A percentile compares a stretch with the other conserved stretches of the same genome.
Conservation (phyloP, 768 basidiomycete genomes). For the Amylocystis lapponica region DNA sequence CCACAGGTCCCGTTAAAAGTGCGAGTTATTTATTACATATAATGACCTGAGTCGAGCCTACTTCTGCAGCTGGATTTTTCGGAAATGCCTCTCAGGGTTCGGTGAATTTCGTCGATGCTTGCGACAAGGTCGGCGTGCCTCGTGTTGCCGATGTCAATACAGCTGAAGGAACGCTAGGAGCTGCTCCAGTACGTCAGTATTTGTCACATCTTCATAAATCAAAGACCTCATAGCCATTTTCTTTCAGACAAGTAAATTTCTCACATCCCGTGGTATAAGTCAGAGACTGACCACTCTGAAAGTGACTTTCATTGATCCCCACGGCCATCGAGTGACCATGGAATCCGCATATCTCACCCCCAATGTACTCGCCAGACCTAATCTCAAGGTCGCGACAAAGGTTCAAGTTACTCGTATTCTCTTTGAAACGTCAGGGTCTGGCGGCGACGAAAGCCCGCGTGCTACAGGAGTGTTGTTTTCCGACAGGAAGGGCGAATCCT, state of each 20-base stretch:
- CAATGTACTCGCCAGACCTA: slow-evolving; percentile 56
- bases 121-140: slow-evolving; percentile 45
- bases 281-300: slow-evolving; percentile 2
- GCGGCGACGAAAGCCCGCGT: slow-evolving; percentile 27
- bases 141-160: slow-evolving; percentile 54
- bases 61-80: slow-evolving; percentile 44
- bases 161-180: slow-evolving; percentile 49
- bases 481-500: slow-evolving; percentile 32
- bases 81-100: slow-evolving; percentile 40
- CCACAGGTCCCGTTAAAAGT: slow-evolving; percentile 47
- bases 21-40: background rate
- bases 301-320: slow-evolving; percentile 66
- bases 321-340: slow-evolving; percentile 50
- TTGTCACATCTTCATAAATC: no score
- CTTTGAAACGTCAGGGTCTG: slow-evolving; percentile 35
- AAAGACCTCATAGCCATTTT: background rate
- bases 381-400: slow-evolving; percentile 54
- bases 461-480: slow-evolving; percentile 62
- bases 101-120: slow-evolving; percentile 50
- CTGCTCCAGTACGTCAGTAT: slow-evolving; percentile 51
- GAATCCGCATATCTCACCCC: slow-evolving; percentile 65
- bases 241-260: slow-evolving; percentile 24
- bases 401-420: slow-evolving; percentile 55
- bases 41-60: no score
- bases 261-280: background rate